These are phyloP conservation scores for Mortierella sp. DNA, from an alignment of 371 early-diverging fungal genomes.

Conservation along the genomic window DNA sequence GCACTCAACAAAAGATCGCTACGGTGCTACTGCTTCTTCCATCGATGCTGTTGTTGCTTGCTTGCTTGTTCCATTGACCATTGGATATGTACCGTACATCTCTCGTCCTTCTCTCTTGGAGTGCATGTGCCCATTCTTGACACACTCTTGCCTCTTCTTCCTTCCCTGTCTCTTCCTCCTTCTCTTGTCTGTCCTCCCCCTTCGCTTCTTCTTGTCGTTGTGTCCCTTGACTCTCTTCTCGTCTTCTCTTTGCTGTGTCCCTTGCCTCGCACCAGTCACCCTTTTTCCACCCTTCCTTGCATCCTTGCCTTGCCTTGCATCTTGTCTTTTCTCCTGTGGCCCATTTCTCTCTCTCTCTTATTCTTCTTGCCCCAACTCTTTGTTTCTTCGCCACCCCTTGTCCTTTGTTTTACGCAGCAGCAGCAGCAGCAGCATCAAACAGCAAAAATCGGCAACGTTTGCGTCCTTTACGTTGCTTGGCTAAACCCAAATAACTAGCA, in stretches of 20 bases:
- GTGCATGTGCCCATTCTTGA: not conserved
- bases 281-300: not conserved
- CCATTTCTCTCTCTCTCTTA: not conserved
- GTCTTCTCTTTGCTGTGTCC: not conserved
- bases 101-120: too few species aligned
- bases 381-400: not conserved
- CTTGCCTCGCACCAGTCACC: not conserved
- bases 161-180: not conserved
- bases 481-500: not conserved
- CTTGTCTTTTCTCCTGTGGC: not conserved
- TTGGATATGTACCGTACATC: too few species aligned
- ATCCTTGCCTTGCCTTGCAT: not conserved
- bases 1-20: too few species aligned
- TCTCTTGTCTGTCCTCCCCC: not conserved
- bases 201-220: not conserved
- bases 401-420: not conserved
- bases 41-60: too few species aligned
- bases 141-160: not conserved
- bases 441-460: not conserved
- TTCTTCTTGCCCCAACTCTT: not conserved
- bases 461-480: slow-evolving; percentile 1
- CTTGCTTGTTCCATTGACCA: too few species aligned
- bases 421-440: not conserved
- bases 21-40: too few species aligned
- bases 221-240: too few species aligned